These are phyloP conservation scores for Coleophoma crateriformis DNA, from an alignment of 2,329 filamentous ascomycete species.

Conservation along the genomic window DNA sequence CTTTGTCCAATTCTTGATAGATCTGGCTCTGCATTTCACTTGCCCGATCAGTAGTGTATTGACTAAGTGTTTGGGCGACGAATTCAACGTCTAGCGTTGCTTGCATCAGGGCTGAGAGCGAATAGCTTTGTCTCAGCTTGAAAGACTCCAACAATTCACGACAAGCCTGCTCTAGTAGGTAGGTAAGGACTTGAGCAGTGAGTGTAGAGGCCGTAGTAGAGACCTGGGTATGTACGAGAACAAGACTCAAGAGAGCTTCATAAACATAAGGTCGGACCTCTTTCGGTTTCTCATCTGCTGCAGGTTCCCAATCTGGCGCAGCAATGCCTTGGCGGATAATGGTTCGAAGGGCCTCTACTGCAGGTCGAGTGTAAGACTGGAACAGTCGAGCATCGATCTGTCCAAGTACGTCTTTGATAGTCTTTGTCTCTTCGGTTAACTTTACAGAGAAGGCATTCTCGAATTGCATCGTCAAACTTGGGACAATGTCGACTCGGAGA, in stretches of 20 bases:
- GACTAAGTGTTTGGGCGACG: constrained; percentile 84
- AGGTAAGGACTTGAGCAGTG: constrained; percentile 75
- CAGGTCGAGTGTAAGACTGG: constrained; percentile 81
- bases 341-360: constrained; percentile 59
- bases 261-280: constrained; percentile 88
- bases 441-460: constrained; percentile 93
- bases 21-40: constrained; percentile 81
- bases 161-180: constrained; percentile 79
- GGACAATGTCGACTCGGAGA: constrained; percentile 76
- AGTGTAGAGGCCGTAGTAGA: constrained; percentile 73
- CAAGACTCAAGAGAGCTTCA: constrained; percentile 75
- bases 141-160: constrained; percentile 79
- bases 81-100: constrained; percentile 97
- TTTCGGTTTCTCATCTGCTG: constrained; percentile 50
- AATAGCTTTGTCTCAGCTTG: constrained; percentile 58
- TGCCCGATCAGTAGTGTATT: constrained; percentile 82
- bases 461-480: constrained; percentile 84
- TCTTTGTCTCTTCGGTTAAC: constrained; percentile 87
- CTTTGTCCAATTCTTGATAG: constrained; percentile 82
- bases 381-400: constrained; percentile 92
- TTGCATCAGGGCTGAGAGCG: constrained; percentile 83
- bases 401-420: constrained; percentile 80
- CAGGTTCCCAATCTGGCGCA: constrained; percentile 65
- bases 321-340: constrained; percentile 71
- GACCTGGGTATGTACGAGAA: constrained; percentile 87